These are phyloP conservation scores for Candida peoriensis DNA, from an alignment of 805 yeast genomes.

Conservation along the genomic window DNA sequence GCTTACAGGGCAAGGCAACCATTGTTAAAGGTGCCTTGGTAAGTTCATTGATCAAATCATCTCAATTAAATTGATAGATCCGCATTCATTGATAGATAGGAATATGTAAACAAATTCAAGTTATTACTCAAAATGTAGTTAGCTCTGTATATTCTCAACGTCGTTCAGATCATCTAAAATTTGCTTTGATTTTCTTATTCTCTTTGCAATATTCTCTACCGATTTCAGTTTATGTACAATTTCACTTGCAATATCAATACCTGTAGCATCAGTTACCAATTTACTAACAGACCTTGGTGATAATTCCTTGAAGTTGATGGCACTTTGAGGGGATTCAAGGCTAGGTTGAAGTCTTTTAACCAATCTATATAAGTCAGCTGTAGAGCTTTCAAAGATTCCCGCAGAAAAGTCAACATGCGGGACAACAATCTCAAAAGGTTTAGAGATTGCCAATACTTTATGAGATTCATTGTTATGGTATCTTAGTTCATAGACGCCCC, in stretches of 20 bases:
- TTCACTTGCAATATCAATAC: constrained; percentile 32
- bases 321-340: constrained; percentile 16
- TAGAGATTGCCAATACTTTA: constrained; percentile 60
- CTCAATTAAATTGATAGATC: background rate
- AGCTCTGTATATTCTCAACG: constrained; percentile 2
- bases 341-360: constrained; percentile 18
- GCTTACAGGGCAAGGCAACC: constrained; percentile 3
- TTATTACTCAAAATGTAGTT: too few species aligned
- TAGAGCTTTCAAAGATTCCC: constrained; percentile 27
- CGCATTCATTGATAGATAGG: background rate
- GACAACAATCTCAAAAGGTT: constrained; percentile 56
- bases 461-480: constrained; percentile 65
- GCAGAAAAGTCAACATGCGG: constrained; percentile 34
- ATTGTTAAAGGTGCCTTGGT: constrained; percentile 6
- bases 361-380: constrained; percentile 25
- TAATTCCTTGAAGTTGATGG: constrained; percentile 21
- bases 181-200: constrained; percentile 20
- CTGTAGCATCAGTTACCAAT: constrained; percentile 28
- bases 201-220: constrained; percentile 13
- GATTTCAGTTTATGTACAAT: constrained; percentile 19
- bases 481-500: constrained; percentile 70
- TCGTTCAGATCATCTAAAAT: constrained; percentile 20
- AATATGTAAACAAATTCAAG: too few species aligned
- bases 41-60: background rate
- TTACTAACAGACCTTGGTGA: constrained; percentile 23